Conservation (phyloP, 306 rosid genomes). For the Acmispon strigosus region DNA sequence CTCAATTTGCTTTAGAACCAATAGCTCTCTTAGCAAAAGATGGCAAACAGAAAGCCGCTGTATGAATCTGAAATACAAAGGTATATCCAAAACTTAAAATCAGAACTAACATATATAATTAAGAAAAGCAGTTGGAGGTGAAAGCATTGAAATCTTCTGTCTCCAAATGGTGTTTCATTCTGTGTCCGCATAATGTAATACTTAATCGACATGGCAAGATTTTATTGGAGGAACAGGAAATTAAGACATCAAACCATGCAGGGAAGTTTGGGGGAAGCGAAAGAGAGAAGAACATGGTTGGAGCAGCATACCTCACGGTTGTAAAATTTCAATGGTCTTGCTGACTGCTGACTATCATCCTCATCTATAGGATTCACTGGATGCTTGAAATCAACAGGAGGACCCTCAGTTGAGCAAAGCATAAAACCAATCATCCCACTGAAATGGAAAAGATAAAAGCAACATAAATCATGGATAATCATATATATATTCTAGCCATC, state of each 20-base stretch:
- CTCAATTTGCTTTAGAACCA: conserved; percentile 47
- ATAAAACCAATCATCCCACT: conserved; percentile 99
- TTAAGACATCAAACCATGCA: too few species aligned
- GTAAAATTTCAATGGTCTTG: conserved; percentile 76
- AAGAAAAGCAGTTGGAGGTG: neutral
- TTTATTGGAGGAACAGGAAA: neutral
- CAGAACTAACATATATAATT: neutral
- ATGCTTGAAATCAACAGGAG: conserved; percentile 81
- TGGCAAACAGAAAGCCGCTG: conserved; percentile 96
- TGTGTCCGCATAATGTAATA: too few species aligned
- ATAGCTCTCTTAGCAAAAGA: conserved; percentile 89
- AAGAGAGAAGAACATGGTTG: neutral
- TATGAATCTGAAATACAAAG: conserved; percentile 56
- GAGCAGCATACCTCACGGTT: conserved; percentile 69
- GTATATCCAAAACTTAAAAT: neutral
- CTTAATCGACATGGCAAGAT: too few species aligned
- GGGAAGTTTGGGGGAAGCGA: too few species aligned
- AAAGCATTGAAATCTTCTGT: too few species aligned
- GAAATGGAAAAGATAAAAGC: conserved; percentile 27
- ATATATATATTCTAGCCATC: neutral
- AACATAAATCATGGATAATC: conserved; percentile 6
- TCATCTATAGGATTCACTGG: conserved; percentile 76
- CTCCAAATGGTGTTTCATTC: too few species aligned
- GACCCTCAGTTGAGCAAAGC: conserved; percentile 99
- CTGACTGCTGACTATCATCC: conserved; percentile 27